These are phyloP conservation scores for Hypoxylon sp. DNA, from an alignment of 2,329 filamentous ascomycete species.

Conservation along the genomic window DNA sequence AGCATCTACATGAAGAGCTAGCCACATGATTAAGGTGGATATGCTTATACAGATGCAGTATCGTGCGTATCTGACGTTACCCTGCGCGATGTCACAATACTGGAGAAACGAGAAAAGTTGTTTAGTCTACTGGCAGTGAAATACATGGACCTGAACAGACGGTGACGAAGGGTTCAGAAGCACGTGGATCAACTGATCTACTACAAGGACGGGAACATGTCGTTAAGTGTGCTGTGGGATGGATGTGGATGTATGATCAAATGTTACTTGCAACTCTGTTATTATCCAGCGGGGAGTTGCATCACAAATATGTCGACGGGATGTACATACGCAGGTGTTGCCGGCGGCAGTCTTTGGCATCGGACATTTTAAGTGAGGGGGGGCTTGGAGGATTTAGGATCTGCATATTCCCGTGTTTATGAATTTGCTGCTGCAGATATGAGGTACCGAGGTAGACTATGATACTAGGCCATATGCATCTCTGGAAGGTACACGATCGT, in stretches of 20 bases:
- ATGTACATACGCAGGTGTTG: constrained; percentile 5
- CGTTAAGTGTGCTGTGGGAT: neutral
- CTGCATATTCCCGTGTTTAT: constrained; percentile 27
- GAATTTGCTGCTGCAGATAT: neutral
- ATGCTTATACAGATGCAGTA: neutral
- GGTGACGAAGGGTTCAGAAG: constrained; percentile 21
- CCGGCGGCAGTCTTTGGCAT: constrained; percentile 21
- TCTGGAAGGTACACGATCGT: too few relatives aligned
- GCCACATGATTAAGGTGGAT: constrained; percentile 30
- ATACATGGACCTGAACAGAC: constrained; percentile 18
- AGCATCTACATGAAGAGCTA: constrained; percentile 21
- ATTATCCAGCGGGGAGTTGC: constrained; percentile 17
- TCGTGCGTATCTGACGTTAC: constrained; percentile 37
- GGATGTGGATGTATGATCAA: neutral
- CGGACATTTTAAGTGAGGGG: constrained; percentile 29
- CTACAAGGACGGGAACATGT: constrained; percentile 26
- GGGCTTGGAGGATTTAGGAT: constrained; percentile 25
- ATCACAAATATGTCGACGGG: constrained; percentile 2
- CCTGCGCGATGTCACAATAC: constrained; percentile 33
- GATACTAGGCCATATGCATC: too few relatives aligned
- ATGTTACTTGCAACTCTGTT: constrained; percentile 10
- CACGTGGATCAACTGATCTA: constrained; percentile 40
- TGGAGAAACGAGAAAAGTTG: constrained; percentile 16
- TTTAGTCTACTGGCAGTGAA: constrained; percentile 27
- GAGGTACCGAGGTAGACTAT: neutral